These are phyloP conservation scores for Pharus latifolius DNA, from an alignment of 176 grass and related monocot species.

Conservation along the genomic window DNA sequence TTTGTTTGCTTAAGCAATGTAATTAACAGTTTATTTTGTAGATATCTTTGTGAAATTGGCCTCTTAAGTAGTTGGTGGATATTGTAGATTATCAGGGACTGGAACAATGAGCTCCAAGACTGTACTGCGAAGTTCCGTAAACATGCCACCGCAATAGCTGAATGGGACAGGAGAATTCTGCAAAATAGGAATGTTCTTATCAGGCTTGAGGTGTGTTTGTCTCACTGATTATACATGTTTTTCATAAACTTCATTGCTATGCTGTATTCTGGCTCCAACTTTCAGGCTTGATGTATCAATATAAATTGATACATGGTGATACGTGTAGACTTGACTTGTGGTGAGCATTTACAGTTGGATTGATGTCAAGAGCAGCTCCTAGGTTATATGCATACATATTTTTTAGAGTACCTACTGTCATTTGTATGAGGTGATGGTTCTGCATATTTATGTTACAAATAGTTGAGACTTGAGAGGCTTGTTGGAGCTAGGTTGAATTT, in stretches of 20 bases:
- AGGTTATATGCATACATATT: neutral
- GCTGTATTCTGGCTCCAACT: neutral
- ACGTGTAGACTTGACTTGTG: neutral
- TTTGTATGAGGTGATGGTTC: no score
- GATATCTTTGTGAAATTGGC: neutral
- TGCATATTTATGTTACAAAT: no score
- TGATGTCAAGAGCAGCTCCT: neutral
- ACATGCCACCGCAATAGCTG: conserved; percentile 82
- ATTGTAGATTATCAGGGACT: conserved; percentile 91
- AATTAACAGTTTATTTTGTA: neutral
- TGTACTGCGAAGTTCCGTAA: conserved; percentile 86
- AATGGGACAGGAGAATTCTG: conserved; percentile 97
- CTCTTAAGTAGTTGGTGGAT: neutral
- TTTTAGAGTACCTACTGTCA: neutral
- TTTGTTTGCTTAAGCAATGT: neutral
- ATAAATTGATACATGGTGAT: neutral
- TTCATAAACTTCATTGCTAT: neutral
- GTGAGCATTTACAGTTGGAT: neutral
- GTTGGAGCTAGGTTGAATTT: no score
- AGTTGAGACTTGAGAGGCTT: no score
- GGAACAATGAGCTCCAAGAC: conserved; percentile 98
- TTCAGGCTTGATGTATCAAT: neutral
- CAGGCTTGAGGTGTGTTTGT: conserved; percentile 63
- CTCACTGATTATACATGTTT: neutral
- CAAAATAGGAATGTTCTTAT: conserved; percentile 98